Base-by-base conservation (phyloP, 1,284 basidiomycete genomes). In the Ustilago crameri region DNA sequence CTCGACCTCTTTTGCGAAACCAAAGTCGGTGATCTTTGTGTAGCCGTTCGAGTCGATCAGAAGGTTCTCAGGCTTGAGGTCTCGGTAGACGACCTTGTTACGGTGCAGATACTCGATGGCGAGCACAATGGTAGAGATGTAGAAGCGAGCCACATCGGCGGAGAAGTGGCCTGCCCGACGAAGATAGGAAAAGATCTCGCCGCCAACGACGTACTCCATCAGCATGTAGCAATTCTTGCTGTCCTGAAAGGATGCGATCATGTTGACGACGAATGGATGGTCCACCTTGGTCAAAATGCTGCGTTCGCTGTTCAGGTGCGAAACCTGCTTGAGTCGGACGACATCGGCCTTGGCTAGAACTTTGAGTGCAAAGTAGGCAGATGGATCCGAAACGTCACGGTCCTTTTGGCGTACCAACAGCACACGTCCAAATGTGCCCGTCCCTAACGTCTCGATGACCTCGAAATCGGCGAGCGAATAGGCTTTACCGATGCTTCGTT, bases 271-370 rank as follows among this genome's bases (percentile, higher is more conserved):
- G 77, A 83, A 82, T 49, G 84, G 78, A 67, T 84, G 61, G 35
- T 76, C 61, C 9, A 61, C 52, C 38, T 54, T 45, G 40, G 43
- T 45, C 42, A 88, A 83, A 52, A 87, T 87, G 48, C 79, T 82
- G 20, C 86, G 83, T 68, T 88, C 87, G 27, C 85, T 86, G 72
- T 87, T 87, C 79, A 87, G 86, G 69, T 88, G 87, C 75, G 87
- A 86, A 35, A 88, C 85, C 74, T 88, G 87, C 65, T 87, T 86
- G 32, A 87, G 74, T 23, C 85, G 81, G 27, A 87, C 86, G 52
- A 87, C 84, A 63, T 87, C 86, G 5, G 82, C 79, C 76, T 88
- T 87, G 37, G 84, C 81, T 35, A 88, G 76, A 7, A 87, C 86
- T 80, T 88, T 88, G 83, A 86, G 84, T 9, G 86, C 86, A 74